Evolutionary conservation across 1,139 yeast genomes (phyloP), one percentile per base, ranked within the genome.

Genomic region (Candida neerlandica): DNA sequence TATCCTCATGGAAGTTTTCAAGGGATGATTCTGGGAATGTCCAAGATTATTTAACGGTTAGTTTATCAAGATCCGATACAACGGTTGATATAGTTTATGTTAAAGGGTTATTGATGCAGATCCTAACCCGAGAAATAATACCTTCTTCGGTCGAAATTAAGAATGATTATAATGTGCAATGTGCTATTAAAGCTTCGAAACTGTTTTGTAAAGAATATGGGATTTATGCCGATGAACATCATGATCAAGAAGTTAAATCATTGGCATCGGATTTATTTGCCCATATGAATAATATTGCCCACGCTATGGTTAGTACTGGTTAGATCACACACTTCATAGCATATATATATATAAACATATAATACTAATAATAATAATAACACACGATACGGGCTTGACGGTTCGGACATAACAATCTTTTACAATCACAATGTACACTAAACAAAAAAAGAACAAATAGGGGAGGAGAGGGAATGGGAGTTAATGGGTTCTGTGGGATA

Each of bases 21-120:
- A 41, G 43, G 11, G 49, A 49, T 11, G 52, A 56, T 5, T n/a
- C 32, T 2, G 45, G 55, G 6, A 43, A 41, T 1, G 54, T 60
- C 1, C 63, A 63, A 2, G 78, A 73, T 56, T 57, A 63, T 43
- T 32, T 71, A 52, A 65, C 75, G 0, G 50, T 73, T 26, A 52
- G 70, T 33, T 58, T 66, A n/a, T 70, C 76, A 1, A 58, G 71
- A 23, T 56, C 71, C 4, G 78, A 73, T 49, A 56, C 59, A 18
- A 70, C 77, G 0, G 70, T 68, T 19, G 69, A 69, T 47, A 54
- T 60, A 15, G 56, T 73, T 5, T 64, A 64, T 50, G 56, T 71
- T 12, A 65, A 63, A 45, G 76, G 76, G 0, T 49, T 16, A 9
- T 27, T 43, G 18, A 34, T 26, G 14, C 27, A 37, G 5, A 15